These are phyloP conservation scores for Dichotomocladium elegans DNA, from an alignment of 371 early-diverging fungal genomes.

Conservation along the genomic window DNA sequence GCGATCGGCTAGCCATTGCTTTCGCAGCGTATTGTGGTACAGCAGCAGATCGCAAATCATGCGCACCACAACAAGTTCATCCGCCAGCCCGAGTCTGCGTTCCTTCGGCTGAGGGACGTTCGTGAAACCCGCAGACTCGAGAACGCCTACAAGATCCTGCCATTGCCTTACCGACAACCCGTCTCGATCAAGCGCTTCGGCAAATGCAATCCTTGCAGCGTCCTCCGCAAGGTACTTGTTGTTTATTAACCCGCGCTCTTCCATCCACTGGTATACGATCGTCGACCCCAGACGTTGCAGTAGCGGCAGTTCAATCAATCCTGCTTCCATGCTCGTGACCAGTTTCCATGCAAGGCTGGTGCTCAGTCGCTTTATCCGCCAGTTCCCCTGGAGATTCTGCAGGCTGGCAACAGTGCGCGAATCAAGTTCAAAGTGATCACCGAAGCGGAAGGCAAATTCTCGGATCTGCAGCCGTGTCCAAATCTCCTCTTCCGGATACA, in stretches of 20 bases:
- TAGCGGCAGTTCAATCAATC: background rate
- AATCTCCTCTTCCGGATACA: constrained; percentile 32
- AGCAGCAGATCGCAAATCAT: constrained; percentile 8
- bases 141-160: constrained; percentile 24
- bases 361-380: constrained; percentile 30
- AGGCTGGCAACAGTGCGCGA: constrained; percentile 12
- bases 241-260: background rate
- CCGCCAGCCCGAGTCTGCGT: background rate
- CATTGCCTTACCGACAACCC: constrained; percentile 28
- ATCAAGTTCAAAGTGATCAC: constrained; percentile 24
- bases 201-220: constrained; percentile 10
- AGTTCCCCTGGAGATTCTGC: constrained; percentile 43
- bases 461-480: constrained; percentile 45
- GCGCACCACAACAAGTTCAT: constrained; percentile 10
- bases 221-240: background rate
- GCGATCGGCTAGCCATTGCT: background rate
- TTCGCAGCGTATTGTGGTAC: background rate
- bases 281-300: background rate
- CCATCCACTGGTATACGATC: constrained; percentile 1
- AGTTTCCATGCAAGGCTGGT: background rate
- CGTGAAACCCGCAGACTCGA: constrained; percentile 10
- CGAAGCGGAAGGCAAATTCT: constrained; percentile 42
- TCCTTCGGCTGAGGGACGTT: background rate
- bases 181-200: constrained; percentile 10
- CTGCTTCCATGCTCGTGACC: constrained; percentile 1